phyloP scores from a whole-genome alignment of 352 stramenopile species.

The Globisporangium heterothallicum region DNA sequence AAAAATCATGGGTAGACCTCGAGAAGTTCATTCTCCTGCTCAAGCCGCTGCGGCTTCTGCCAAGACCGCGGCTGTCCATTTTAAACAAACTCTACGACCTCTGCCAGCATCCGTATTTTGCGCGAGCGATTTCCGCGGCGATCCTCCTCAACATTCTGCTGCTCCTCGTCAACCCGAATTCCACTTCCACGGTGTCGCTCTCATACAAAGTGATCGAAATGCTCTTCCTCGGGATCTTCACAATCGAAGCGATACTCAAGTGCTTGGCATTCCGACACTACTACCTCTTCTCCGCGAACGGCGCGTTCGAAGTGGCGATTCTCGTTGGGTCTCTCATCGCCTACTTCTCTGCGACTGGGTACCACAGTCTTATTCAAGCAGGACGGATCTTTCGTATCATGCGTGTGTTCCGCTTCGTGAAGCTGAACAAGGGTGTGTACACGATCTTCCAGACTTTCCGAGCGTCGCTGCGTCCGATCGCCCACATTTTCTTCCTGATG shows the following conservation, averaged over 20 bases:
- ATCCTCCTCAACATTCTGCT: conserved; percentile 72
- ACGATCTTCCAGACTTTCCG: conserved; percentile 76
- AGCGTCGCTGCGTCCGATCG: conserved; percentile 55
- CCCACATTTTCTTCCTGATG: conserved; percentile 78
- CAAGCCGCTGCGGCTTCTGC: conserved; percentile 51
- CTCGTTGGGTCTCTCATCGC: conserved; percentile 53
- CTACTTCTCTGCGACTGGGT: conserved; percentile 55
- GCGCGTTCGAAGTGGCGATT: conserved; percentile 62
- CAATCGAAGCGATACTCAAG: conserved; percentile 50
- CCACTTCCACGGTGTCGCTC: conserved; percentile 12
- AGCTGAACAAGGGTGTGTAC: conserved; percentile 64
- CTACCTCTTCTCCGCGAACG: conserved; percentile 48
- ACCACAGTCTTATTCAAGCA: conserved; percentile 63
- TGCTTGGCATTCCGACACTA: conserved; percentile 54
- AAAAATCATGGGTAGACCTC: conserved; percentile 77
- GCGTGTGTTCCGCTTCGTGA: conserved; percentile 71
- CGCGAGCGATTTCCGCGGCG: conserved; percentile 36
- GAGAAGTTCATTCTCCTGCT: conserved; percentile 77
- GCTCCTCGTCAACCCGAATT: conserved; percentile 53
- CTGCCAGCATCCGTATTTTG: conserved; percentile 58
- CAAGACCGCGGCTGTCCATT: conserved; percentile 22
- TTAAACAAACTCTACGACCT: conserved; percentile 49
- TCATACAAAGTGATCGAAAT: conserved; percentile 64
- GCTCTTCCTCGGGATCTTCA: conserved; percentile 61
- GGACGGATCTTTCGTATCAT: conserved; percentile 74